A percentile compares a stretch with the other conserved stretches of the same genome.
Conservation (phyloP, 2,329 filamentous ascomycete species). For the Spiromastix sp. region DNA sequence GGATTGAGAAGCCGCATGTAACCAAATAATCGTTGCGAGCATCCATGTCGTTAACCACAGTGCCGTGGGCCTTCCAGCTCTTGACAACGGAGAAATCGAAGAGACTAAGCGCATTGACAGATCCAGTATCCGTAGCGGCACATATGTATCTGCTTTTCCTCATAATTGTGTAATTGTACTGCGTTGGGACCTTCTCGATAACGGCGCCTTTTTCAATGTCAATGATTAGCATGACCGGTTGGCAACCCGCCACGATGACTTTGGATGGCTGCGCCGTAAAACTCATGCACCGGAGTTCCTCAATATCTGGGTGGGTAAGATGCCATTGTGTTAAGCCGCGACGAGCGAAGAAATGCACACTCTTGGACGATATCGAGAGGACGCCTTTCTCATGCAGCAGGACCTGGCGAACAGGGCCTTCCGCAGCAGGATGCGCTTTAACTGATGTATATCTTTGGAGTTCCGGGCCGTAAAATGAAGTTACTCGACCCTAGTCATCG, state of each 20-base stretch:
- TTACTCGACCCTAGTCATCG: conserved; percentile 63
- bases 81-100: conserved; percentile 68
- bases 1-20: conserved; percentile 84
- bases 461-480: conserved; percentile 77
- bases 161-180: conserved; percentile 81
- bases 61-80: conserved; percentile 81
- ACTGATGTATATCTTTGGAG: conserved; percentile 86
- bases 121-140: conserved; percentile 72
- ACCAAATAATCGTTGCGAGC: conserved; percentile 90
- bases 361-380: conserved; percentile 69
- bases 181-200: conserved; percentile 59
- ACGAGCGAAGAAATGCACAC: conserved; percentile 79
- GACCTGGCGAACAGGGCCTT: conserved; percentile 77
- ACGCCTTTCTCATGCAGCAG: conserved; percentile 87
- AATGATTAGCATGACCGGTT: conserved; percentile 72
- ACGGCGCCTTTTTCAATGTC: conserved; percentile 64
- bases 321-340: conserved; percentile 84
- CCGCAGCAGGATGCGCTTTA: conserved; percentile 60
- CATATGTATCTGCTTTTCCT: conserved; percentile 81
- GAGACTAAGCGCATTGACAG: conserved; percentile 78
- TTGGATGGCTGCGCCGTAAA: conserved; percentile 81
- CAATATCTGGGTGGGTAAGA: conserved; percentile 67
- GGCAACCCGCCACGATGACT: conserved; percentile 77
- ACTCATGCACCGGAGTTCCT: conserved; percentile 85
- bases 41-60: conserved; percentile 92